A percentile compares a stretch with the other conserved stretches of the same genome.
phyloP scores from a whole-genome alignment of 1,284 basidiomycete species.

The Trichosporon ovoides region DNA sequence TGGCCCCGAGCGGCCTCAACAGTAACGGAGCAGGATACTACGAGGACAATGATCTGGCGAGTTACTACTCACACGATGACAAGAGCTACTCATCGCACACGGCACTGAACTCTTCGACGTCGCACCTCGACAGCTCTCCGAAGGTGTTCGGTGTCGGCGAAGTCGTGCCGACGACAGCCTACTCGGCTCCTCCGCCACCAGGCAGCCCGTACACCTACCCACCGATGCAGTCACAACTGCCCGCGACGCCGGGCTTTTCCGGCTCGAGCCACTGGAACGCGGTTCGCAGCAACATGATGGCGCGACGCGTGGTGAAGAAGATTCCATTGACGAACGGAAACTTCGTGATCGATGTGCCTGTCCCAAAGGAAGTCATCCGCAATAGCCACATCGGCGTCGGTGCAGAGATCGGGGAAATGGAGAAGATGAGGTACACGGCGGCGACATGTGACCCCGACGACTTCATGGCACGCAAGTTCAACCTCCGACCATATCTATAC shows the following conservation, averaged over 20 bases:
- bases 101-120: slow-evolving; percentile 8
- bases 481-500: slow-evolving; percentile 75
- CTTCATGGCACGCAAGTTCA: slow-evolving; percentile 58
- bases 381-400: slow-evolving; percentile 11
- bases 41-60: slow-evolving; percentile 7
- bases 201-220: slow-evolving; percentile 17
- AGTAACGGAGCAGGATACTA: background rate
- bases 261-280: slow-evolving; percentile 40
- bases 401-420: slow-evolving; percentile 68
- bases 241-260: slow-evolving; percentile 23
- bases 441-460: slow-evolving; percentile 55
- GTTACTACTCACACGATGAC: slow-evolving; percentile 24
- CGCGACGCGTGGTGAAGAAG: slow-evolving; percentile 61
- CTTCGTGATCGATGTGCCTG: slow-evolving; percentile 72
- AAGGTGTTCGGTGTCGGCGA: slow-evolving; percentile 39
- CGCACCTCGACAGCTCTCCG: slow-evolving; percentile 9
- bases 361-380: slow-evolving; percentile 65
- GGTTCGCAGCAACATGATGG: slow-evolving; percentile 37
- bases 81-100: slow-evolving; percentile 39
- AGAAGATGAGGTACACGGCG: slow-evolving; percentile 63
- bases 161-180: slow-evolving; percentile 25
- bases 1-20: slow-evolving; percentile 1
- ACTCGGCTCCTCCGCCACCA: slow-evolving; percentile 8
- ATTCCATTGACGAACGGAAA: slow-evolving; percentile 78
- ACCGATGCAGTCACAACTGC: slow-evolving; percentile 13